Evolutionary conservation across 2,329 filamentous ascomycete genomes (phyloP), one percentile per base, ranked within the genome.

Genomic region (Thelonectria blattea): DNA sequence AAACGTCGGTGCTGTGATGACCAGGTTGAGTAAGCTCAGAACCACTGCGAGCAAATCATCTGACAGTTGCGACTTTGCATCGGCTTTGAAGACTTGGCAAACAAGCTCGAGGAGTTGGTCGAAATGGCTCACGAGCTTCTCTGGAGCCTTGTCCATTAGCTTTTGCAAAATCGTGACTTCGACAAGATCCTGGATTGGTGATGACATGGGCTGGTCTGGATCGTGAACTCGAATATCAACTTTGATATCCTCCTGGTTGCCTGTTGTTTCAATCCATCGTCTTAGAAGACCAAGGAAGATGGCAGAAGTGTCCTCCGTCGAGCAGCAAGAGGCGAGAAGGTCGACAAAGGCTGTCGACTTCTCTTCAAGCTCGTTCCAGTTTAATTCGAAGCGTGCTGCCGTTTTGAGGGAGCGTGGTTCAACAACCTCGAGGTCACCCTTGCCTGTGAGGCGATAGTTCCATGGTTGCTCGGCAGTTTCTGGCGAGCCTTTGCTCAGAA

Each of bases 21-120:
- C 80, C 17, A 87, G 75, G 61, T 88, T 88, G 2, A 90, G 74
- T 11, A 90, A 74, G 71, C 87, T 89, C 32, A 90, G 74, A 1
- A 85, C 81, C 10, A 88, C 77, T 0, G 81, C 74, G 2, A 83
- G 69, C 18, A 83, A 73, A 39, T 86, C 83, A 56, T 85, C 79
- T 15, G 78, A 78, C 3, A 78, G 72, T 3, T 74, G 59, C 0
- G 78, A 74, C 4, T 76, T 75, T 7, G 78, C 73, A 32, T 81
- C 79, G 15, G 79, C 78, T 5, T 76, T 73, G 1, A 92, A 72
- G 0, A 92, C 80, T 56, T 89, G 83, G 52, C 80, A 79, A 50
- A 89, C 82, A 2, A 93, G 80, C 47, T 87, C 83, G 2, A 92
- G 76, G 7, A 91, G 80, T 65, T 90, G 86, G 45, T 83, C 82